These are phyloP conservation scores for Penicillium sp. DNA, from an alignment of 2,329 filamentous ascomycete species.

Conservation along the genomic window DNA sequence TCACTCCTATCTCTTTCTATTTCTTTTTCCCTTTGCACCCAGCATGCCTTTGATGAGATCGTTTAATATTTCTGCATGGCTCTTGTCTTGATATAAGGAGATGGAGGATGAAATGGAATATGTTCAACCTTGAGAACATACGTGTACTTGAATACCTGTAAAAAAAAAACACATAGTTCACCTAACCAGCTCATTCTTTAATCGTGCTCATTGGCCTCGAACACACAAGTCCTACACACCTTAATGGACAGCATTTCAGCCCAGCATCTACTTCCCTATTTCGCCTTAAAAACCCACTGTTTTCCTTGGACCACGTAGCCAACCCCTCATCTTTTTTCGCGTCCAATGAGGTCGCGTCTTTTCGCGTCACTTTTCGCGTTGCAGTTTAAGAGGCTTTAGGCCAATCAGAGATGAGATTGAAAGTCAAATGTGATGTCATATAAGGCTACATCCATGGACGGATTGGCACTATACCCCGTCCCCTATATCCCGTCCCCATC, in stretches of 20 bases:
- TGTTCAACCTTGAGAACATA: neutral
- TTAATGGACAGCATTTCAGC: too few species aligned
- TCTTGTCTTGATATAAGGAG: neutral
- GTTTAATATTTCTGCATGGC: neutral
- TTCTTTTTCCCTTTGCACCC: neutral
- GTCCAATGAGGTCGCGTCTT: conserved; percentile 5
- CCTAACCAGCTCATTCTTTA: neutral
- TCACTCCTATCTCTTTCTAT: neutral
- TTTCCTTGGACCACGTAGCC: neutral
- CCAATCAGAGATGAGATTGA: neutral
- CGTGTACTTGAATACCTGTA: neutral
- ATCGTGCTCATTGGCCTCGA: neutral
- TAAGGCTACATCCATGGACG: neutral
- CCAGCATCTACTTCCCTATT: neutral
- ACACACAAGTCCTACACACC: too few species aligned
- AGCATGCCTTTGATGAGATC: neutral
- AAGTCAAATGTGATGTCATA: neutral
- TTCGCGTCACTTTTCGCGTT: conserved; percentile 17
- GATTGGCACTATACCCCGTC: too few species aligned
- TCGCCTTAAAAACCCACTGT: neutral
- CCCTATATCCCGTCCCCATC: neutral
- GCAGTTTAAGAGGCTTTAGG: neutral
- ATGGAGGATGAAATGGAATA: neutral
- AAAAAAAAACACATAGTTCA: neutral
- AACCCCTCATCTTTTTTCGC: neutral